Evolutionary conservation across 2,329 filamentous ascomycete species (phyloP).

Genomic region (Hypoxylon sp.): DNA sequence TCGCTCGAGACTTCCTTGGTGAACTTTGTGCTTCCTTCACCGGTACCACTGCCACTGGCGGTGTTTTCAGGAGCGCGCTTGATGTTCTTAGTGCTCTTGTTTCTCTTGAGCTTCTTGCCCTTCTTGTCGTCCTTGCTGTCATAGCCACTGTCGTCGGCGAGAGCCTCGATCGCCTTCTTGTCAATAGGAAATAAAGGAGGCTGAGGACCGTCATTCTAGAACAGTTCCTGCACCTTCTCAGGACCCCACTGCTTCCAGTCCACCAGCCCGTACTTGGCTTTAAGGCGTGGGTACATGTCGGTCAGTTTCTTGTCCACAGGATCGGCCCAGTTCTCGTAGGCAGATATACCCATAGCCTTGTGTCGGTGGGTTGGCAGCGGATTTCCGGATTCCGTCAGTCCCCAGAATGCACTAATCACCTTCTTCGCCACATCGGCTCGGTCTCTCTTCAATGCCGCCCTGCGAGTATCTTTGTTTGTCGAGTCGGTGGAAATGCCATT

Average conservation of each 20-base stretch:
- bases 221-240: conserved; percentile 13
- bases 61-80: neutral
- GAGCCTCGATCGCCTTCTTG: neutral
- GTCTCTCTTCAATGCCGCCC: neutral
- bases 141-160: neutral
- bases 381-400: conserved; percentile 9
- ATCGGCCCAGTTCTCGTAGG: conserved; percentile 22
- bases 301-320: conserved; percentile 28
- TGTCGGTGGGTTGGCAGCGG: conserved; percentile 8
- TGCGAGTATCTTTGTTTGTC: neutral
- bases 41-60: neutral
- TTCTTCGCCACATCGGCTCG: neutral
- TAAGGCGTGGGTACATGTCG: neutral
- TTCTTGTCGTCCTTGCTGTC: neutral
- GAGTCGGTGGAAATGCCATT: neutral
- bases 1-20: conserved; percentile 1
- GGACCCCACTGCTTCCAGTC: conserved; percentile 1
- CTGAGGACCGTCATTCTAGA: conserved; percentile 27
- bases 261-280: neutral
- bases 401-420: conserved; percentile 25
- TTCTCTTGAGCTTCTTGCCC: neutral
- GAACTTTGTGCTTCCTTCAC: neutral
- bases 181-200: conserved; percentile 4
- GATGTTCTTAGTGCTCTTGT: neutral
- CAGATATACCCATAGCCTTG: conserved; percentile 11